Percentiles rank a stretch among this genome's conserved stretches.
Evolutionary conservation across 257 asterid species (phyloP).

Genomic region (Prunella vulgaris): DNA sequence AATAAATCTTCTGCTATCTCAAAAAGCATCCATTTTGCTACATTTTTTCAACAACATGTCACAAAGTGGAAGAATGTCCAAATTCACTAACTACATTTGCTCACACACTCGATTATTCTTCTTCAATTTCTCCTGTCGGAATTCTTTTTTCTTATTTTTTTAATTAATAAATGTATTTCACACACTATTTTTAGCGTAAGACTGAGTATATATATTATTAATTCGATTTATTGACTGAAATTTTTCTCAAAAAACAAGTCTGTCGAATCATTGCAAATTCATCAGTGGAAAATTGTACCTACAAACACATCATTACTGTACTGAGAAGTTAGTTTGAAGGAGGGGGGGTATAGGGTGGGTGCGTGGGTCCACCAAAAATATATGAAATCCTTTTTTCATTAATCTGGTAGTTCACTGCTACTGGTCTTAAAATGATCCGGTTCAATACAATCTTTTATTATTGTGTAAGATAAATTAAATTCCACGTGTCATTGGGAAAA

Average conservation of each 20-base stretch:
- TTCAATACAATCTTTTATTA: not conserved
- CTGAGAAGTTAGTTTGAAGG: not conserved
- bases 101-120: slow-evolving; percentile 8
- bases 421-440: not conserved
- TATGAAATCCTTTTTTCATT: not conserved
- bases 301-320: not conserved
- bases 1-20: slow-evolving; percentile 18
- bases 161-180: not conserved
- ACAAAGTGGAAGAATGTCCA: slow-evolving; percentile 14
- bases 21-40: slow-evolving; percentile 15
- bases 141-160: too few relatives aligned
- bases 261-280: not conserved
- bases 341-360: not conserved
- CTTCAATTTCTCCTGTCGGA: not conserved
- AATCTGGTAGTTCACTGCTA: slow-evolving; percentile 19
- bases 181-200: not conserved
- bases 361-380: not conserved
- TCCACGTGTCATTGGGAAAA: not conserved
- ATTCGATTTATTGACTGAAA: not conserved
- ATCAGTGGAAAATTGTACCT: not conserved
- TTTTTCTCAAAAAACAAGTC: too few relatives aligned
- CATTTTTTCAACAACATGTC: slow-evolving; percentile 21
- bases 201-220: too few relatives aligned
- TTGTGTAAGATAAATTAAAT: not conserved
- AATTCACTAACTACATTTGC: slow-evolving; percentile 4